Evolutionary conservation across 2,329 filamentous ascomycete species (phyloP), one percentile per base, ranked within the genome.

Genomic region (Penicillium fuscoglaucum): DNA sequence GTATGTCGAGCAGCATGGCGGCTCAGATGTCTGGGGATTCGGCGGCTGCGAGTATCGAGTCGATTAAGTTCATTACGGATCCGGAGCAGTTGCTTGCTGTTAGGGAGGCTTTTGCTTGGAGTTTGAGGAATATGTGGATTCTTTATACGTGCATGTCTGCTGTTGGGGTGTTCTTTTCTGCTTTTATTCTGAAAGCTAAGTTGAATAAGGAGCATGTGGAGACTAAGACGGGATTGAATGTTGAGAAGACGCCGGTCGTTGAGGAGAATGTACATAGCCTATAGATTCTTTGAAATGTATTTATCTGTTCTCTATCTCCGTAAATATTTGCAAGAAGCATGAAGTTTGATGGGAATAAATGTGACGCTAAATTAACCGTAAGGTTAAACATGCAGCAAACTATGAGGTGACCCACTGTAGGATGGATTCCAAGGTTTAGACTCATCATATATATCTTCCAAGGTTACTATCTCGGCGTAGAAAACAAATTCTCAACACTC

Each of bases 171-270:
- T 28, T 79, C 2, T 74, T 75, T 4, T 78, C 76, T 49, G 59
- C 72, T 4, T 81, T 82, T 48, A 74, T 84, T 52, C 72, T 75
- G 33, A 79, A 80, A 45, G 61, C 68, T 15, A 66, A 73, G 4
- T 64, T 85, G 66, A 82, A 74, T 45, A 79, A 75, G 48, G 80
- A 82, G 60, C 82, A 84, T 63, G 74, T 75, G 7, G 79, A 82
- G 67, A 83, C 79, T 17, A 81, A 76, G 67, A 84, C 82, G 8
- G 82, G 82, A 1, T 54, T 79, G 31, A 63, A 69, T 26, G 33
- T 51, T 41, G 64, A 68, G 46, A 66, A 75, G 31, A 49, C 52
- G 55, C 55, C 59, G n/a, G 48, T 58, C 3, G 7, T 54, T 12
- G 48, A 61, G 39, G 48, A 62, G 31, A 44, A 48, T 29, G 35